These are phyloP conservation scores for Cladophialophora carrionii DNA, from an alignment of 2,329 filamentous ascomycete genomes.

Conservation along the genomic window DNA sequence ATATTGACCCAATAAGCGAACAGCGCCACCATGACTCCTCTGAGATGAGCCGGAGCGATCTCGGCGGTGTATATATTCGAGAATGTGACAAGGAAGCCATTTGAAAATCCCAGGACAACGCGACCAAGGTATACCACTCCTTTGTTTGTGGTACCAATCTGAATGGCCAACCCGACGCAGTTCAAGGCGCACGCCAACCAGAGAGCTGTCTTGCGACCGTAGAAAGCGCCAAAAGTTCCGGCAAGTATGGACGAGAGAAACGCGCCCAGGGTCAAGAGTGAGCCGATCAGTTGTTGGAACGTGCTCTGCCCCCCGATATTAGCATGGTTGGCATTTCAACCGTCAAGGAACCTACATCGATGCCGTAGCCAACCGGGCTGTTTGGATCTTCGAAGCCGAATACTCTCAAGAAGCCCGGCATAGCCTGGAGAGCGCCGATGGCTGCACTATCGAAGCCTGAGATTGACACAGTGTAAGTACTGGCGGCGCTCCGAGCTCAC, in stretches of 20 bases:
- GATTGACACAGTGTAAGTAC: not conserved
- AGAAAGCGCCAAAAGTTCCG: constrained; percentile 6
- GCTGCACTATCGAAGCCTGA: constrained; percentile 20
- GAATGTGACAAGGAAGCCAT: constrained; percentile 53
- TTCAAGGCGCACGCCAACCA: constrained; percentile 12
- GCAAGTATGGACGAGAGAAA: constrained; percentile 13
- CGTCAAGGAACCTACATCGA: not conserved
- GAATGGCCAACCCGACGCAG: constrained; percentile 10
- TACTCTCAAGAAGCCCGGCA: constrained; percentile 16
- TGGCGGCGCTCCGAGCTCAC: not conserved
- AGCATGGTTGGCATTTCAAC: not conserved
- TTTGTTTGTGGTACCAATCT: constrained; percentile 15
- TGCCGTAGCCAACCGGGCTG: constrained; percentile 7
- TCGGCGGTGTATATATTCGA: constrained; percentile 56
- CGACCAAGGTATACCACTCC: constrained; percentile 17
- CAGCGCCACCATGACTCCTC: constrained; percentile 54
- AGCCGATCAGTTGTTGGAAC: constrained; percentile 17
- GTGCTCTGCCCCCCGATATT: not conserved
- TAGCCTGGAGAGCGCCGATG: constrained; percentile 13
- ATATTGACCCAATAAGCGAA: constrained; percentile 45
- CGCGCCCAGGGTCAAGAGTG: constrained; percentile 12
- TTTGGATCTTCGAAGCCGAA: constrained; percentile 9
- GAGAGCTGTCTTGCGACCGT: constrained; percentile 15
- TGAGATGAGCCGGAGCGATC: constrained; percentile 52
- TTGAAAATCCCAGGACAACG: constrained; percentile 32